Base-by-base conservation (phyloP, 1,284 basidiomycete species). In the Marasmius sp. region DNA sequence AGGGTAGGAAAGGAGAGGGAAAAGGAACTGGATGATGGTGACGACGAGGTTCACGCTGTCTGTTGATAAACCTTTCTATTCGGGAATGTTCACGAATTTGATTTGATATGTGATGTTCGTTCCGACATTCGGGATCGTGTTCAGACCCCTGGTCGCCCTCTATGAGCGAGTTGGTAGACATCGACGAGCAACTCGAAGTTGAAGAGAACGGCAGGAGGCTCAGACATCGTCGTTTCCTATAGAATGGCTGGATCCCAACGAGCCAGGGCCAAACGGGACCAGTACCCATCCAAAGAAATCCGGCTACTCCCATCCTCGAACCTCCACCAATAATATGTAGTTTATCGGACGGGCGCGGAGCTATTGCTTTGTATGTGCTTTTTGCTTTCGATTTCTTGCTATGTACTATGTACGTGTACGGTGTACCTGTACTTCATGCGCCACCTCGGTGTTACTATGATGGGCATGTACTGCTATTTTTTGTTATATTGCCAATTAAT, bases 311-410 rank as follows among this genome's bases (percentile, higher is more conserved):
- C 45, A 47, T 47, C 45, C 45, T 6, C 45, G 45, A 47, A 47
- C 45, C 20, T 47, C 14, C 11, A 47, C 45, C 20, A n/a, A 75
- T 47, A 34, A 54, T 5, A 16, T 69, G 49, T 67, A 62, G 50
- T 34, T n/a, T 52, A 27, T 27, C 5, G 27, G 27, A 27, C 5
- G 27, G 27, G 27, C 27, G 5, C 27, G 27, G 27, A 27, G 27
- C 27, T 27, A 5, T 27, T 27, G 27, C 27, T 27, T 27, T 27
- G 27, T 27, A 27, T 27, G 2, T 27, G 27, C 27, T 27, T 27
- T 27, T 27, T 27, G 27, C 27, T 27, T 27, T 27, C 27, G 27
- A 27, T 27, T 27, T 27, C 27, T 27, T 27, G 27, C 27, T 27
- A 27, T 27, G 27, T 27, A 27, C 27, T 27, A 27, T 5, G 27